Evolutionary conservation across 345 rosid species (phyloP).

Genomic region (Camelina hispida): DNA sequence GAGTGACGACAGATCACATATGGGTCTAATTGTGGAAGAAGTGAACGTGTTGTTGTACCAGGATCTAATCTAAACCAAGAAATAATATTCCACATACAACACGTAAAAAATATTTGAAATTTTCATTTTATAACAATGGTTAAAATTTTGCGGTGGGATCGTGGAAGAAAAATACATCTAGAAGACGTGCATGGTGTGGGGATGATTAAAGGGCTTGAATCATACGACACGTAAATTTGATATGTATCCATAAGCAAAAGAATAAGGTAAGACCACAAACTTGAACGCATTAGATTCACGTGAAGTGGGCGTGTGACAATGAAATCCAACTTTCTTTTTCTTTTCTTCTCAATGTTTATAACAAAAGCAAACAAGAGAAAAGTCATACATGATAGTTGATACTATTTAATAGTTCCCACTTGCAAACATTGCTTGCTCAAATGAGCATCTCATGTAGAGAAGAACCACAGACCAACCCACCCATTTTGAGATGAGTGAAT

Average conservation of each 20-base stretch:
- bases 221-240: constrained; percentile 42
- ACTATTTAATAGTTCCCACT: constrained; percentile 33
- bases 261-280: constrained; percentile 30
- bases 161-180: constrained; percentile 7
- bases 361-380: not conserved
- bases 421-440: constrained; percentile 45
- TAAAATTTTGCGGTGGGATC: constrained; percentile 5
- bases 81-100: not conserved
- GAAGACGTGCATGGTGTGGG: constrained; percentile 43
- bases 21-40: constrained; percentile 32
- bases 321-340: constrained; percentile 1
- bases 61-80: not conserved
- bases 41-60: constrained; percentile 28
- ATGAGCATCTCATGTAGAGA: constrained; percentile 47
- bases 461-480: constrained; percentile 6
- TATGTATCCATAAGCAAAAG: constrained; percentile 17
- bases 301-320: constrained; percentile 28
- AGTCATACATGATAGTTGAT: not conserved
- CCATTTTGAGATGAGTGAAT: constrained; percentile 5
- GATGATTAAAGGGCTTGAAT: constrained; percentile 31
- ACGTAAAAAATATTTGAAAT: not conserved
- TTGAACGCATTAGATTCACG: constrained; percentile 47
- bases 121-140: not conserved
- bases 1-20: constrained; percentile 40
- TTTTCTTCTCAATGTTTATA: constrained; percentile 5